Percentiles rank a stretch among this genome's conserved stretches.
These are phyloP conservation scores for Aureobasidium lini DNA, from an alignment of 2,329 filamentous ascomycete species.

Conservation along the genomic window DNA sequence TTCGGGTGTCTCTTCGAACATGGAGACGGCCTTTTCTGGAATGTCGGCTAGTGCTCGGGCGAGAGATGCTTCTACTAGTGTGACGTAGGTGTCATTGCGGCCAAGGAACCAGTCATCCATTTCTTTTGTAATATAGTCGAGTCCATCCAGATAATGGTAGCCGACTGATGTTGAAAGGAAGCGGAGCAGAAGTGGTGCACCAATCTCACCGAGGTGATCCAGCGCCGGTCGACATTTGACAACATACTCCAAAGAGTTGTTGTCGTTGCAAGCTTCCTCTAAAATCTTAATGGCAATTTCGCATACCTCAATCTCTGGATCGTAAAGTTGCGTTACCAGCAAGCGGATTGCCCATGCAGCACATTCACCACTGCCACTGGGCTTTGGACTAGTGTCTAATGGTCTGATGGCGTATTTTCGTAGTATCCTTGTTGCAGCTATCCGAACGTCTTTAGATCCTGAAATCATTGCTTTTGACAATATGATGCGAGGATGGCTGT, in stretches of 20 bases:
- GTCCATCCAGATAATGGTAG: constrained; percentile 91
- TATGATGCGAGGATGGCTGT: constrained; percentile 82
- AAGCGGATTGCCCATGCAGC: constrained; percentile 95
- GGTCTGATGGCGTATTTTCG: constrained; percentile 72
- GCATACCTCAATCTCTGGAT: constrained; percentile 94
- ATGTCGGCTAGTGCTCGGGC: constrained; percentile 68
- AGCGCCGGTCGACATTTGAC: constrained; percentile 91
- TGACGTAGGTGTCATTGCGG: constrained; percentile 92
- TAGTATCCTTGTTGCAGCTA: constrained; percentile 78
- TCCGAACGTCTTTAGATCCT: constrained; percentile 82
- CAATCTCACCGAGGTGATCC: constrained; percentile 93
- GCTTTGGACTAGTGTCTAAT: constrained; percentile 33
- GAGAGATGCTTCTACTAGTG: constrained; percentile 89
- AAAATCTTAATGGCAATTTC: constrained; percentile 94
- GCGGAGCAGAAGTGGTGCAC: constrained; percentile 80
- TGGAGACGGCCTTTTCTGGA: constrained; percentile 52
- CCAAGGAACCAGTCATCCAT: constrained; percentile 99
- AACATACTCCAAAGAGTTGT: constrained; percentile 85
- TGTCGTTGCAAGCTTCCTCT: constrained; percentile 93
- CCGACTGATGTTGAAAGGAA: constrained; percentile 95
- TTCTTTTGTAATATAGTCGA: constrained; percentile 98
- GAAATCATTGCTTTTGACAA: constrained; percentile 90
- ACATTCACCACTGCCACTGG: constrained; percentile 47
- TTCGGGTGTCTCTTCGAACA: constrained; percentile 42
- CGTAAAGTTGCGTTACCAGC: constrained; percentile 96